Conservation (phyloP, 257 asterid genomes). For the Asclepias syriaca region DNA sequence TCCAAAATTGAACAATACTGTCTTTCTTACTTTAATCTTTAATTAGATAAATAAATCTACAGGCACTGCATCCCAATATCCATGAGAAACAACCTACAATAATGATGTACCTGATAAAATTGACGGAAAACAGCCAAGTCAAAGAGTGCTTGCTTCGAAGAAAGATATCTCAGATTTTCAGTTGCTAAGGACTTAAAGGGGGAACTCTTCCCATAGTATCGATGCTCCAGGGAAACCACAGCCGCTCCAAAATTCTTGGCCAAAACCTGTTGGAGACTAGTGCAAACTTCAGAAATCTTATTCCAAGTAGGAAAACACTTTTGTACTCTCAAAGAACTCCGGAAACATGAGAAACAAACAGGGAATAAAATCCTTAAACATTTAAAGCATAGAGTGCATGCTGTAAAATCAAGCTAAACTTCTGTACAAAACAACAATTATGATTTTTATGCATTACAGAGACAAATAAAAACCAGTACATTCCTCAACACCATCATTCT, state of each 20-base stretch:
- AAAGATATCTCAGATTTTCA: constrained; percentile 70
- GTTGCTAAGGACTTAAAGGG: constrained; percentile 72
- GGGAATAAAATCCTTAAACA: not conserved
- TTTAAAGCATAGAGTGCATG: not conserved
- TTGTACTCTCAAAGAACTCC: not conserved
- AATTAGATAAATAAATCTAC: not conserved
- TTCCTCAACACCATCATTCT: not conserved
- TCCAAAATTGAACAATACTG: not conserved
- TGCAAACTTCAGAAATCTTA: constrained; percentile 22
- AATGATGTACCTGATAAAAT: constrained; percentile 71
- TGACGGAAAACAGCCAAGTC: constrained; percentile 90
- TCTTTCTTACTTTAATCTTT: not conserved
- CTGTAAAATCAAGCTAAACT: not conserved
- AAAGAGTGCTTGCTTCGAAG: constrained; percentile 94
- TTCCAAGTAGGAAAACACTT: constrained; percentile 10
- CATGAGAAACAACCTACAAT: not conserved
- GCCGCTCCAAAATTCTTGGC: constrained; percentile 98
- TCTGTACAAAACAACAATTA: not conserved
- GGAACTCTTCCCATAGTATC: constrained; percentile 88
- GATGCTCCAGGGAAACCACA: constrained; percentile 82
- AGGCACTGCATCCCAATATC: not conserved
- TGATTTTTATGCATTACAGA: not conserved
- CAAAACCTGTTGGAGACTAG: constrained; percentile 52
- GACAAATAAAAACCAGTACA: not conserved
- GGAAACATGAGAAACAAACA: not conserved